Base-by-base conservation (phyloP, 257 asterid species). In the Capsicum chinense region DNA sequence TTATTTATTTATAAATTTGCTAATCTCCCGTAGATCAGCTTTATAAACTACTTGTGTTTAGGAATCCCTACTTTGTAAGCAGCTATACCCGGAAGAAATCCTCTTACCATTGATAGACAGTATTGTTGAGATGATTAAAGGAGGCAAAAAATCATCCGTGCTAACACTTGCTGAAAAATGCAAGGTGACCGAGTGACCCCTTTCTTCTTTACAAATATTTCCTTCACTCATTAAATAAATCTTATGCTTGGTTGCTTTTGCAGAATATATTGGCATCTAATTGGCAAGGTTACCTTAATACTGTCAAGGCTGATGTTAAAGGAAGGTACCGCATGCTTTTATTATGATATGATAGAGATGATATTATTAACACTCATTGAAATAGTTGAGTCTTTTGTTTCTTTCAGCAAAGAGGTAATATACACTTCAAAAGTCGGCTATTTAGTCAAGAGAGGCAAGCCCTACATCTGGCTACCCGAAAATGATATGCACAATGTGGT, bases 401-500 rank as follows among this genome's bases (percentile, higher is more conserved):
- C 4, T 70, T 57, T 87, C 87, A 96, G 98, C 90, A 96, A 96
- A 89, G 95, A 86, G 80, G 98, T 93, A 85, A 90, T 94, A 82
- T 87, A 93, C 90, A 86, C 91, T 82, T 95, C 98, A 17, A 92
- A 91, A 87, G 98, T 92, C 79, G 91, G 95, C 85, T 96, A 93
- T 89, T 88, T 94, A 88, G 87, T 92, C 85, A 92, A 86, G 87
- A 94, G 89, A 84, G 99, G 97, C 83, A 91, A 87, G 87, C 97
- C 97, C 10, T 91, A 91, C 81, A 85, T 96, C 58, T 94, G 98
- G 98, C 89, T 96, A 21, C 95, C 98, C 16, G 97, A 92, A 87
- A 92, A 91, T 85, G 98, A 95, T 87, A 86, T 91, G 90, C 99
- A 94, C 87, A 92, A 93, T 92, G 97, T 94, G 97, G 99, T 95